Base-by-base conservation (phyloP, 1,284 basidiomycete species). In the Ustilago sp. region DNA sequence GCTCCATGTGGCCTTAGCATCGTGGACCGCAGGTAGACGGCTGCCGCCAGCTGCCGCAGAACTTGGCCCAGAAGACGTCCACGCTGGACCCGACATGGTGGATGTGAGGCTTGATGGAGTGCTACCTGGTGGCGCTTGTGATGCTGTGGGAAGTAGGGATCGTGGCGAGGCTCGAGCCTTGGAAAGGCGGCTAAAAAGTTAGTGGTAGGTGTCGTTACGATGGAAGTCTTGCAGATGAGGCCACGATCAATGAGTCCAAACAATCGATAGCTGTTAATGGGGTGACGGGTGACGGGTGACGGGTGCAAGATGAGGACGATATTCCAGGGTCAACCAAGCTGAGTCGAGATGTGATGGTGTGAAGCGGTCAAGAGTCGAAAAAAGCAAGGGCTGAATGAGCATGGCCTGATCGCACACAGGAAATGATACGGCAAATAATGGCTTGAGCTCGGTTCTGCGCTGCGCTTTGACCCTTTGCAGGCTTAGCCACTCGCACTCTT, bases 1-100 rank as follows among this genome's bases (percentile, higher is more conserved):
- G 9, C 89, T 86, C 95, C 95, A 98, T 39, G 94, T 94, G 61
- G 93, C 93, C 70, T 77, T 64, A 41, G 70, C 74, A 67, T 73
- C 63, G 63, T 69, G 70, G 5, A 67, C 69, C 15, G 74, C 65
- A 15, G 74, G 74, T 17, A 72, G 64, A 17, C 65, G 60, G 50
- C 60, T 73, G 35, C 59, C 34, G 5, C 63, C 63, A 7, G 63
- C 69, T 34, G 58, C 59, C 36, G 65, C 47, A 5, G 66, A 36
- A 32, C 35, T 60, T 7, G 60, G 56, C 52, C 60, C 59, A 8
- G 68, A 68, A 34, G 63, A 64, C 0, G 74, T 39, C 31, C 52
- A 63, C 6, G 43, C 66, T 13, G 65, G 53, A 23, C 53, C 60
- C 23, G 72, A 74, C 63, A 71, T 65, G 38, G n/a, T 62, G 52